Base-by-base conservation (phyloP, 208 protist genomes). In the Jaenimonas drosophilae region DNA sequence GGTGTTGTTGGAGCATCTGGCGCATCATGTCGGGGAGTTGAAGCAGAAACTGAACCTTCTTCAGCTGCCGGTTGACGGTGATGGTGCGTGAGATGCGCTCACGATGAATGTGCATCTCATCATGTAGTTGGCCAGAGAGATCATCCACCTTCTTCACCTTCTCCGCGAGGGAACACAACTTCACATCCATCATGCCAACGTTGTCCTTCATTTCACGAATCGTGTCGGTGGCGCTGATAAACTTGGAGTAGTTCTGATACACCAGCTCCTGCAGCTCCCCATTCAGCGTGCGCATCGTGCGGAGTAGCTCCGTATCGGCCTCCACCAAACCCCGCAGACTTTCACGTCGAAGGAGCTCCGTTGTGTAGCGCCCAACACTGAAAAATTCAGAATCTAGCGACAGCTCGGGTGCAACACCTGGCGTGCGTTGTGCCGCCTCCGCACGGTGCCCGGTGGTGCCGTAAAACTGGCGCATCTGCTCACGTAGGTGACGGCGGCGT, bases 161-260 rank as follows among this genome's bases (percentile, higher is more conserved):
- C 46, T 45, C 41, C 23, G 74, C 70, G n/a, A 94, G 67, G 2
- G 72, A 69, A 29, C 81, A 65, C 41, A 94, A 56, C 54, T 87
- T 87, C 4, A 70, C 50, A 45, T 92, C 88, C 88, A 96, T 93
- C 66, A 87, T 75, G 2, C 66, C 78, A n/a, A 96, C 70, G 57
- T 85, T 87, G 46, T 76, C 64, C 27, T 77, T 70, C 86, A 97
- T 93, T 40, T 93, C 80, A 28, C 85, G 82, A 45, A 99, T 99
- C n/a, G 95, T 97, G 54, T 98, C 96, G 2, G 91, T 98, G 6
- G 96, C 94, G 31, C 80, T 95, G 55, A 99, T 98, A 62, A 99
- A 99, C 54, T 98, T 98, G 49, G 96, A 94, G 69, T 99, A 99
- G 75, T 99, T 99, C 25, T 97, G 92, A 74, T 99, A 99, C 3